Percentiles rank a stretch among this genome's conserved stretches.
These are phyloP conservation scores for Ophiostoma pallidulum DNA, from an alignment of 2,329 filamentous ascomycete species.

Conservation along the genomic window DNA sequence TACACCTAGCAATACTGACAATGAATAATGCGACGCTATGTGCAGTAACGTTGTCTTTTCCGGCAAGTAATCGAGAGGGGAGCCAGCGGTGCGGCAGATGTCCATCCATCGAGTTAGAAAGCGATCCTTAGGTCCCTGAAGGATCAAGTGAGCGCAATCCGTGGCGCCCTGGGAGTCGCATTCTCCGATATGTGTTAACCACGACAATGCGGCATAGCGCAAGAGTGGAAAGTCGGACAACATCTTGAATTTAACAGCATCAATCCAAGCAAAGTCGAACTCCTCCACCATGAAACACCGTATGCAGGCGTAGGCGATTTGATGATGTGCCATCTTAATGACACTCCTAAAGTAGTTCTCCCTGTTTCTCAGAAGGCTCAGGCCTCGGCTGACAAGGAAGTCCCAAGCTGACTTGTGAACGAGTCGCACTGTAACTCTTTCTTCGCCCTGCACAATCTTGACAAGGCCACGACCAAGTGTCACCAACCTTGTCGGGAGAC, in stretches of 20 bases:
- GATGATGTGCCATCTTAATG: not conserved
- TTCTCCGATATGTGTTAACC: too few species aligned
- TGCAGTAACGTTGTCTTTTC: too few species aligned
- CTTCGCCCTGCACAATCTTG: not conserved
- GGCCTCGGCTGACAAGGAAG: slow-evolving; percentile 24
- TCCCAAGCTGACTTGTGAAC: slow-evolving; percentile 44
- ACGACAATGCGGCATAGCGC: not conserved
- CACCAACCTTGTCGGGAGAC: not conserved
- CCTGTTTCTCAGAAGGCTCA: slow-evolving; percentile 17
- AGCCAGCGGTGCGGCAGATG: too few species aligned
- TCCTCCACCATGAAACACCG: not conserved
- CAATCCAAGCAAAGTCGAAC: too few species aligned
- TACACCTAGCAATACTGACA: too few species aligned
- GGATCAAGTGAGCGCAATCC: too few species aligned
- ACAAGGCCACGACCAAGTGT: not conserved
- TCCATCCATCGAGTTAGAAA: too few species aligned
- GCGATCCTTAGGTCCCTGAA: too few species aligned
- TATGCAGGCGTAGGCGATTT: not conserved
- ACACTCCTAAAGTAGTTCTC: not conserved
- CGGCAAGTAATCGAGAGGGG: too few species aligned
- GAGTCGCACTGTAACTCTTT: slow-evolving; percentile 38
- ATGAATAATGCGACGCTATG: too few species aligned
- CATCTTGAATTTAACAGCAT: too few species aligned
- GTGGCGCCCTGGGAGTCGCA: too few species aligned
- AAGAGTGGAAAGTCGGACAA: not conserved